Evolutionary conservation across 805 yeast species (phyloP), one percentile per base, ranked within the genome.

Genomic region (Yamadazyma tumulicola): DNA sequence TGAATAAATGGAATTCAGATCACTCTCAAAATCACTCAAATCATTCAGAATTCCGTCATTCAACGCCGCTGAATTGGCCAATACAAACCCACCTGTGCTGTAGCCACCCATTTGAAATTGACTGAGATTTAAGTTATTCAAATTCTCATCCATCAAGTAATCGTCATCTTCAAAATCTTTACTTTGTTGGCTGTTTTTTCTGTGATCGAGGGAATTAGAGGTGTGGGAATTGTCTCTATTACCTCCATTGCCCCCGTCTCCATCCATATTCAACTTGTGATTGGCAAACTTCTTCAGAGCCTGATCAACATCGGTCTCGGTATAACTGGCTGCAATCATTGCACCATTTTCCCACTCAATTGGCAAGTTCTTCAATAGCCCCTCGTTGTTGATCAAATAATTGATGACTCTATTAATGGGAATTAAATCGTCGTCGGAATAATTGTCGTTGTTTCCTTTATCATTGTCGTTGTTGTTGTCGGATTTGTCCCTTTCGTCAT

Each of bases 381-480:
- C 72, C 39, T 64, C 51, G 15, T 69, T 55, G 26, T 56, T 54
- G 22, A 72, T 59, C 31, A 75, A 49, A 39, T 64, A 57, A 6
- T 61, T 48, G 6, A 75, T 72, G 20, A 73, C 69, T 38, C 65
- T 62, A 45, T 75, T 75, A 24, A 75, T 68, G n/a, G 75, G 66
- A 7, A 64, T 50, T 3, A 44, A 38, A 6, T 41, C 40, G 6
- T 49, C 54, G 5, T 31, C 39, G n/a, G n/a, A n/a, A n/a, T n/a
- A n/a, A 10, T 32, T 32, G 15, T 29, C 28, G 20, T 29, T 32
- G n/a, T 26, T 25, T 12, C 27, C 32, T 7, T 31, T 27, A 12
- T 18, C 11, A 12, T 14, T 31, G 6, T 13, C 16, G n/a, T 24
- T 12, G 14, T 24, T 24, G 27, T 13, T 20, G 6, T 15, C 29